Base-by-base conservation (phyloP, 768 basidiomycete genomes). In the Leccinum sublutescens region DNA sequence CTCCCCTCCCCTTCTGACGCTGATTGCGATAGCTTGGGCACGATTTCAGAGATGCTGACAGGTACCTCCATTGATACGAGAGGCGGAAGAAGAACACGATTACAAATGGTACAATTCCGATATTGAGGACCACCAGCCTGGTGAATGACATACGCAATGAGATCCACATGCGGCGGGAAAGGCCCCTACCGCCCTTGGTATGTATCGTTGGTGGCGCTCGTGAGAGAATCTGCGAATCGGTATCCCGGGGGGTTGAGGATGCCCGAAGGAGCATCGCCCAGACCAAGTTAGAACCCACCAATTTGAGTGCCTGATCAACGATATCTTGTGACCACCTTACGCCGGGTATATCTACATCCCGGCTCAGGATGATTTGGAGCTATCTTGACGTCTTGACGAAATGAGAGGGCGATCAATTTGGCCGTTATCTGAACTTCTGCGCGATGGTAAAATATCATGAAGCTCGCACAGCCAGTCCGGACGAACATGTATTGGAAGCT, bases 141-240 rank as follows among this genome's bases (percentile, higher is more conserved):
- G 38, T 1, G 43, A 19, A 33, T 17, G 54, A 61, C 60, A 56
- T 65, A 50, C 57, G 52, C 40, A 56, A 65, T 53, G 10, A 57
- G 57, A 62, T 59, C 48, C 54, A 51, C 27, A 50, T 53, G 36
- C 2, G 23, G 31, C n/a, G 21, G 45, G 40, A n/a, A 55, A 40
- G 9, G 17, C 17, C 7, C 52, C 54, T 56, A 40, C 62, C 49
- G 14, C 43, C 43, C 19, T 45, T 54, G 50, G 56, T 23, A 25
- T 19, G 43, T 19, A 45, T 45, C 43, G 29, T 17, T n/a, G n/a
- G 54, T 17, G 51, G 54, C 23, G n/a, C 40, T 49, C 63, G 69
- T 68, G 69, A 69, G 66, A 68, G 64, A 56, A 71, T 71, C 66
- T 59, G 66, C 60, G 56, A 58, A 63, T 55, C 55, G 50, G 58